A percentile compares a stretch with the other conserved stretches of the same genome.
These are phyloP conservation scores for Lactifluus echinatus DNA, from an alignment of 768 basidiomycete genomes.

Conservation along the genomic window DNA sequence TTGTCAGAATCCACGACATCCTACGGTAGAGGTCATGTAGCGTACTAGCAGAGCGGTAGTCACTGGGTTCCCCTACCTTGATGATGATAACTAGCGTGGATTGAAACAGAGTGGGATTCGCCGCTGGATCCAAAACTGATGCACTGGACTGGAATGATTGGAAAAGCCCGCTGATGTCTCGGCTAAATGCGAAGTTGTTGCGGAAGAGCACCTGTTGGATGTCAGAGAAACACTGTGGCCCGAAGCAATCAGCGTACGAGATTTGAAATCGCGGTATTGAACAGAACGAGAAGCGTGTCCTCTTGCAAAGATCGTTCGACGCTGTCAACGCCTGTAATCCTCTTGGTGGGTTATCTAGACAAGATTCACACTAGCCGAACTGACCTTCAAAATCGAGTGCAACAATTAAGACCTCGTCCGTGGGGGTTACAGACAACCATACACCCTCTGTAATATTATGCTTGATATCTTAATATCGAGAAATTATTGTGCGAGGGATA, in stretches of 20 bases:
- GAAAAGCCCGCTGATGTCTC: conserved; percentile 53
- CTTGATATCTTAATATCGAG: background rate
- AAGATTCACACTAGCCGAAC: background rate
- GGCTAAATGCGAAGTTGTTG: conserved; percentile 54
- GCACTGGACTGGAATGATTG: conserved; percentile 54
- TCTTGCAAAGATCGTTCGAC: conserved; percentile 58
- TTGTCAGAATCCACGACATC: conserved; percentile 58
- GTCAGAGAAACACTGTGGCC: background rate
- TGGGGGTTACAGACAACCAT: conserved; percentile 62
- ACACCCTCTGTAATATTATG: conserved; percentile 38
- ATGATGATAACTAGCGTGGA: conserved; percentile 57
- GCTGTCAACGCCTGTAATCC: conserved; percentile 44
- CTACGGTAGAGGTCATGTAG: conserved; percentile 27
- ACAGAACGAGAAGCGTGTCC: conserved; percentile 52
- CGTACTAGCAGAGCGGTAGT: too few species aligned
- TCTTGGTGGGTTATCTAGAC: background rate
- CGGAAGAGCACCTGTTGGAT: conserved; percentile 47
- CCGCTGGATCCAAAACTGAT: conserved; percentile 47
- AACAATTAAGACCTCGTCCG: conserved; percentile 43
- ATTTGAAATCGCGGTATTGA: conserved; percentile 59
- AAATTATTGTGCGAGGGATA: too few species aligned
- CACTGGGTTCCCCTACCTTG: conserved; percentile 36
- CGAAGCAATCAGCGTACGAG: conserved; percentile 28
- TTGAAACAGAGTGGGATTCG: conserved; percentile 51
- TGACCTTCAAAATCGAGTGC: conserved; percentile 58